Conservation (phyloP, 306 rosid genomes). For the Ammopiptanthus mongolicus region DNA sequence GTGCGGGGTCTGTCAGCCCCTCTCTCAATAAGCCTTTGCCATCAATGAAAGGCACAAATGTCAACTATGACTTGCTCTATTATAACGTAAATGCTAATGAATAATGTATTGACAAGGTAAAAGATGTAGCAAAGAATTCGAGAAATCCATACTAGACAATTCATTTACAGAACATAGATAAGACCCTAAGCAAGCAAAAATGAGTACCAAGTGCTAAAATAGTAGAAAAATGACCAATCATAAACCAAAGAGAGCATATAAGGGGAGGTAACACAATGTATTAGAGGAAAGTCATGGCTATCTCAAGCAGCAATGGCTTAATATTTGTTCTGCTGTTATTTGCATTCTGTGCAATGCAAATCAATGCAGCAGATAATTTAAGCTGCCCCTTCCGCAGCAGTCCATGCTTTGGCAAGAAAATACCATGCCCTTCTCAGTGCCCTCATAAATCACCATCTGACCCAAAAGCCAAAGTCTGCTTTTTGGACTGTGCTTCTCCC, state of each 20-base stretch:
- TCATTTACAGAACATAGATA: not conserved
- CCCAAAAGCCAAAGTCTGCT: constrained; percentile 64
- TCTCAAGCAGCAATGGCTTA: constrained; percentile 18
- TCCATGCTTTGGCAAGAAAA: constrained; percentile 43
- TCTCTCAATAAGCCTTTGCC: not conserved
- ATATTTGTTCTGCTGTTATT: constrained; percentile 23
- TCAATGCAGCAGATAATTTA: constrained; percentile 13
- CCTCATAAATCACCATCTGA: constrained; percentile 45
- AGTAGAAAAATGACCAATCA: not conserved
- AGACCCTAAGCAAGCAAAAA: constrained; percentile 2
- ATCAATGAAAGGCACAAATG: constrained; percentile 6
- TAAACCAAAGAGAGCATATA: not conserved
- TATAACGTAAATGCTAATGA: not conserved
- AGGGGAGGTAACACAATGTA: not conserved
- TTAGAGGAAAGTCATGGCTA: constrained; percentile 33
- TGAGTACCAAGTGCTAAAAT: not conserved
- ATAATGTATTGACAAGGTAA: constrained; percentile 2
- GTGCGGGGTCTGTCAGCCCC: not conserved
- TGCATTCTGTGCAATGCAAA: constrained; percentile 34
- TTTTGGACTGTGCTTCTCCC: constrained; percentile 62
- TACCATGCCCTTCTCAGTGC: constrained; percentile 57
- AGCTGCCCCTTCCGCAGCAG: constrained; percentile 33
- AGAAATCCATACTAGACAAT: not conserved
- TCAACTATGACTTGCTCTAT: constrained; percentile 5
- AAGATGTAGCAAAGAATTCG: not conserved